phyloP scores from a whole-genome alignment of 352 stramenopile species.

The Phytophthora ramorum region DNA sequence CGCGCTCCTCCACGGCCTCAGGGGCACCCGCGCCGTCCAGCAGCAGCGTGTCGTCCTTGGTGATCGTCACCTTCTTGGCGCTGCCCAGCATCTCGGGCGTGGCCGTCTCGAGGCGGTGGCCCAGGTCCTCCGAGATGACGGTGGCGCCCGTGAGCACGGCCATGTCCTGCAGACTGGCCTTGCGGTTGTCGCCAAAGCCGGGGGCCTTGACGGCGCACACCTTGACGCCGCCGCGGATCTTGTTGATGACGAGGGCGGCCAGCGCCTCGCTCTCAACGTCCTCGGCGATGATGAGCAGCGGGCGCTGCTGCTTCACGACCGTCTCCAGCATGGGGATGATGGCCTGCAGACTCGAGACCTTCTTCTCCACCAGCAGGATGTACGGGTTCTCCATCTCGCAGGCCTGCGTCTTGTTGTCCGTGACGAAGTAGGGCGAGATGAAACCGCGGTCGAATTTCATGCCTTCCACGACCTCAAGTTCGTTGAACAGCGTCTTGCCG shows the following conservation, averaged over 20 bases:
- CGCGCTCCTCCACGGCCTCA: slow-evolving; percentile 96
- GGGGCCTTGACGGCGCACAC: slow-evolving; percentile 99
- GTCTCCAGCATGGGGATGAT: slow-evolving; percentile 98
- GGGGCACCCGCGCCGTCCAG: slow-evolving; percentile 95
- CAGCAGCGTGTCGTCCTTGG: slow-evolving; percentile 99
- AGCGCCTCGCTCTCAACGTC: slow-evolving; percentile 99
- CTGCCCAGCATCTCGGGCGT: slow-evolving; percentile 95
- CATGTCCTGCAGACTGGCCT: slow-evolving; percentile 99
- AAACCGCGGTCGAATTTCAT: slow-evolving; percentile 99
- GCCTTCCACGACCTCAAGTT: slow-evolving; percentile 99
- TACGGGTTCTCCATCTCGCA: slow-evolving; percentile 99
- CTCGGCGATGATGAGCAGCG: slow-evolving; percentile 99
- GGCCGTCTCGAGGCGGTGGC: slow-evolving; percentile 98
- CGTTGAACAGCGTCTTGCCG: slow-evolving; percentile 99
- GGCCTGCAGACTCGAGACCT: slow-evolving; percentile 96
- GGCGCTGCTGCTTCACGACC: slow-evolving; percentile 96
- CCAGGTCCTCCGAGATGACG: slow-evolving; percentile 98
- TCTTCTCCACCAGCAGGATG: slow-evolving; percentile 99
- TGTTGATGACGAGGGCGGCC: slow-evolving; percentile 99
- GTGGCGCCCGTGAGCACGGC: slow-evolving; percentile 98
- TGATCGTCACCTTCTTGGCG: slow-evolving; percentile 96
- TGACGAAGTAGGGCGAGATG: slow-evolving; percentile 99
- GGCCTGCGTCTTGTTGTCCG: slow-evolving; percentile 99
- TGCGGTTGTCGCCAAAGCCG: slow-evolving; percentile 99
- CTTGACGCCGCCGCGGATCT: slow-evolving; percentile 99